Base-by-base conservation (phyloP, 805 yeast genomes). In the Myxozyma nipponensis region DNA sequence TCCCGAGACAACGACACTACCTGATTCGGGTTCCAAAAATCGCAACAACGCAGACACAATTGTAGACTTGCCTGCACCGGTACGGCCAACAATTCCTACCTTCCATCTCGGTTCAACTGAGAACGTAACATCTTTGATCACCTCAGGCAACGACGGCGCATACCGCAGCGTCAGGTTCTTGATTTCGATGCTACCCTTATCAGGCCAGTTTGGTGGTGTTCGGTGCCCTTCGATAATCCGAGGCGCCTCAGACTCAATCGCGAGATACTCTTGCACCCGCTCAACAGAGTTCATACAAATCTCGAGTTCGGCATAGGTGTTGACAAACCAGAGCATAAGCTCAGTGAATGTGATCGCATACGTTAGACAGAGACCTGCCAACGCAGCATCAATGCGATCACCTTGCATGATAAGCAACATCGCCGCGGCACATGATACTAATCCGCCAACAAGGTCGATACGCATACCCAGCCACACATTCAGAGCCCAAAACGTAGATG, bases 61-160 rank as follows among this genome's bases (percentile, higher is more conserved):
- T 0, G 98, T 91, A 0, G 97, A 89, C 68, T 91, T 91, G 62
- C 98, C 98, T 21, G 98, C 98, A 67, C 98, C 98, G 0, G 98
- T 91, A 69, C 98, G 82, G 26, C 98, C 98, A 52, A 91, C 97
- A 63, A 91, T 84, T 64, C 98, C 98, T 57, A 91, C 81, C 66
- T 93, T 93, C 62, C 81, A 76, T 56, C 78, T 80, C 30, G 95
- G 81, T 40, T 79, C 80, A 25, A 91, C 93, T 39, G 79, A 76
- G 69, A 91, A 91, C 0, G 93, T 70, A 24, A 88, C 95, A 60
- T 83, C 79, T 63, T 88, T 86, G 62, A 93, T 89, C 36, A 93
- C 98, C 58, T 79, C 73, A n/a, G 98, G 97, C 59, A 90, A 72
- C 25, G 80, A 81, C 13, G 95, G 87, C 6, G 96, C 89, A 68